A percentile compares a stretch with the other conserved stretches of the same genome.
These are phyloP conservation scores for Firmiana major DNA, from an alignment of 345 rosid species.

Conservation along the genomic window DNA sequence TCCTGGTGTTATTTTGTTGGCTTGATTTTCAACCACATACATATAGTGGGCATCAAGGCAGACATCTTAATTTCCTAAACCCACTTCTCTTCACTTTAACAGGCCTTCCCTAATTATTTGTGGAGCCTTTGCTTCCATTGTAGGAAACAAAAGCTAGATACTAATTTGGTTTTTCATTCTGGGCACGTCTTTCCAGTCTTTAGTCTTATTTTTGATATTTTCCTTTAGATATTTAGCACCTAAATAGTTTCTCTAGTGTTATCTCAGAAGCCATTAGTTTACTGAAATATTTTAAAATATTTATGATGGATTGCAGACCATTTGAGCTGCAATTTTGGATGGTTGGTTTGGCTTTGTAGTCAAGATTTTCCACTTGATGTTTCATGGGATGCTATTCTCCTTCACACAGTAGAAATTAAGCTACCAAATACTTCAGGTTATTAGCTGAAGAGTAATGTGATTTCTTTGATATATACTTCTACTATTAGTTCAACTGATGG, in stretches of 20 bases:
- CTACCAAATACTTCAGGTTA: too few species aligned
- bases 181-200: not conserved
- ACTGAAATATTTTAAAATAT: too few species aligned
- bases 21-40: conserved; percentile 4
- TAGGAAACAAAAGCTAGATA: not conserved
- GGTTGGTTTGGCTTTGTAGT: too few species aligned
- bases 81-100: not conserved
- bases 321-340: too few species aligned
- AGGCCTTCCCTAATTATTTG: not conserved
- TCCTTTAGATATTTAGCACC: not conserved
- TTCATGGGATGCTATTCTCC: too few species aligned
- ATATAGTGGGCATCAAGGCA: not conserved
- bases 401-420: too few species aligned
- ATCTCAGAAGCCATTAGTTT: not conserved
- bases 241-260: not conserved
- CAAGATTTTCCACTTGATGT: too few species aligned
- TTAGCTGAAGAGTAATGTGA: too few species aligned
- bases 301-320: too few species aligned
- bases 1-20: not conserved
- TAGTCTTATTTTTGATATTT: not conserved
- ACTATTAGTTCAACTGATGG: too few species aligned
- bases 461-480: too few species aligned
- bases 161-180: not conserved
- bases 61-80: not conserved
- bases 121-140: not conserved